Evolutionary conservation across 2,329 filamentous ascomycete genomes (phyloP), one percentile per base, ranked within the genome.

Genomic region (Sporothrix schenckii): DNA sequence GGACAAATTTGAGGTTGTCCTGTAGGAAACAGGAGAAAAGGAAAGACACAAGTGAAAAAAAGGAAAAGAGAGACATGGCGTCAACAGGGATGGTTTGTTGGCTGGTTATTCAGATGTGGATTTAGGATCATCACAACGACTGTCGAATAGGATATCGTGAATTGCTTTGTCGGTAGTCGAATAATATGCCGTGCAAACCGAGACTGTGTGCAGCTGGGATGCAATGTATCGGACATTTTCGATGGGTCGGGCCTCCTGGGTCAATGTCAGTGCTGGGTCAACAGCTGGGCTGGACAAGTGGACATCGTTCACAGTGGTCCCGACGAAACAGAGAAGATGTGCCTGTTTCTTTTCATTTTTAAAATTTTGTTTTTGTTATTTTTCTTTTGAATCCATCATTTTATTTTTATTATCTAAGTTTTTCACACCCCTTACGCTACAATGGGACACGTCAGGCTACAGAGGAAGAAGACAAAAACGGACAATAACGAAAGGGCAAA

Each of bases 41-140:
- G 7, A 34, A 34, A 34, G 34, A 34, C 34, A 9, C 34, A 9
- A 9, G 34, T 34, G 34, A 34, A 34, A 34, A 34, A 30, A 16
- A 19, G 41, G 14, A 39, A 63, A 24, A 19, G 39, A 63, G 58
- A 63, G 39, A 63, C 58, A 63, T 47, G 58, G 58, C 58, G 58
- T 63, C 58, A 13, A 47, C 61, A 65, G 44, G 61, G 61, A 65
- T 24, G 61, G 6, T 34, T 21, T 44, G 44, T 24, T 50, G 4
- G n/a, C 11, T 4, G 2, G 39, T 27, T 47, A 47, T 63, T 39
- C 27, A 63, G 27, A 50, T 65, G 61, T 65, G 61, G 61, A 34
- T 44, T 65, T 24, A 49, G 16, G 61, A 65, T 50, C n/a, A 34
- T 50, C 61, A 13, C 16, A 49, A 41, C 11, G 41, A 65, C 47